Conservation (phyloP, 1,284 basidiomycete species). For the Cerioporus squamosus region DNA sequence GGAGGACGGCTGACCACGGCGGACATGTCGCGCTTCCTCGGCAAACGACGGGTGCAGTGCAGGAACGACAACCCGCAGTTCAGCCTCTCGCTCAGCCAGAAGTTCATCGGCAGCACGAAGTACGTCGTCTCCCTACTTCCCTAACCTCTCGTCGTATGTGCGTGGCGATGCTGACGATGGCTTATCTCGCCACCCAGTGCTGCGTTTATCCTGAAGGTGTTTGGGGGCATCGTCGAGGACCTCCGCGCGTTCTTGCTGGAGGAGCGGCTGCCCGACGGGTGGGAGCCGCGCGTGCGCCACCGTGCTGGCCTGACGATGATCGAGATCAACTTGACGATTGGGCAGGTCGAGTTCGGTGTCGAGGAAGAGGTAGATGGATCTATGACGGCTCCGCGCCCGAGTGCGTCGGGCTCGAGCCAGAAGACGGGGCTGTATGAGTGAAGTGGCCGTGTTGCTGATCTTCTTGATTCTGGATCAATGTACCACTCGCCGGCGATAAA, state of each 20-base stretch:
- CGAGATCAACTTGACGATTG: slow-evolving; percentile 57
- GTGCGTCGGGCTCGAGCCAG: not conserved
- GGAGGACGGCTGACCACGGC: slow-evolving; percentile 52
- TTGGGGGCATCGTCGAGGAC: slow-evolving; percentile 63
- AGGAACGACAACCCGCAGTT: slow-evolving; percentile 58
- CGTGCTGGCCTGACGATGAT: slow-evolving; percentile 61
- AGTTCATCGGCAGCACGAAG: slow-evolving; percentile 69
- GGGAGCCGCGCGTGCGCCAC: slow-evolving; percentile 61
- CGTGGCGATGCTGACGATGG: no score
- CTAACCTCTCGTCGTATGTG: not conserved
- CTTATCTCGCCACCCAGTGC: slow-evolving; percentile 39
- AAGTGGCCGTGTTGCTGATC: no score
- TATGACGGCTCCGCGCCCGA: slow-evolving; percentile 4
- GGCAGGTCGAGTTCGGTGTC: slow-evolving; percentile 53
- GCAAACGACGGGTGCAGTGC: slow-evolving; percentile 62
- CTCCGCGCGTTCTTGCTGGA: slow-evolving; percentile 58
- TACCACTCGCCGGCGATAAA: no score
- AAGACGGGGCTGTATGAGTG: not conserved
- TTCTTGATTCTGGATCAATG: no score
- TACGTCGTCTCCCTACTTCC: slow-evolving; percentile 38
- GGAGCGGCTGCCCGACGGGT: slow-evolving; percentile 67
- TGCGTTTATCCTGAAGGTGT: slow-evolving; percentile 60
- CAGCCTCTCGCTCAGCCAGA: slow-evolving; percentile 51
- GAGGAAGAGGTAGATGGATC: slow-evolving; percentile 33
- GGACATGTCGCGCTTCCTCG: slow-evolving; percentile 58